Conservation (phyloP, 2,329 filamentous ascomycete species). For the Onygenales sp. region DNA sequence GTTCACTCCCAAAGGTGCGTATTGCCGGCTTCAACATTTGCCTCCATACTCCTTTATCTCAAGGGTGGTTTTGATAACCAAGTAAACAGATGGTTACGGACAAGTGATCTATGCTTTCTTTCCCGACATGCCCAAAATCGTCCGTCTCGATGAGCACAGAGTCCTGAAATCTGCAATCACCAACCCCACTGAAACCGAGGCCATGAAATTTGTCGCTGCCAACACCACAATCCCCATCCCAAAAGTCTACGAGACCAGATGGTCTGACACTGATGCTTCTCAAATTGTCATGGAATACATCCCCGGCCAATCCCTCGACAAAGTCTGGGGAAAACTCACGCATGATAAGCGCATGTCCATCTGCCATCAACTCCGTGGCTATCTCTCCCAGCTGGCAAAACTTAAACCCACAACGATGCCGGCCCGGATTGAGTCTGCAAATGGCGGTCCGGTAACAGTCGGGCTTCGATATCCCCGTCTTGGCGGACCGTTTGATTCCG, state of each 20-base stretch:
- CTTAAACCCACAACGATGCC: neutral
- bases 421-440: conserved; percentile 3
- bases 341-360: conserved; percentile 3
- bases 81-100: no score
- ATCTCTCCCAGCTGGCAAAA: conserved; percentile 6
- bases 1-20: no score
- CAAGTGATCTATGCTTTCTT: no score
- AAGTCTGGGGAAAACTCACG: conserved; percentile 4
- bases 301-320: conserved; percentile 5
- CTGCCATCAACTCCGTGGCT: conserved; percentile 3
- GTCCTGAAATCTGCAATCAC: neutral
- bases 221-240: conserved; percentile 1
- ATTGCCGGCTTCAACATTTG: no score
- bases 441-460: neutral
- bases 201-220: neutral
- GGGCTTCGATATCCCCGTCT: neutral
- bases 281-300: conserved; percentile 3
- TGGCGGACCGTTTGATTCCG: conserved; percentile 4
- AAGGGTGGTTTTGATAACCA: no score
- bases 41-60: no score
- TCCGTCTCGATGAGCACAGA: conserved; percentile 1
- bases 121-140: neutral
- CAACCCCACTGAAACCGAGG: neutral
- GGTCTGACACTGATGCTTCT: neutral
- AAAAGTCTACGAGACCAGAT: neutral